Evolutionary conservation across 148 eudicot species (phyloP), one percentile per base, ranked within the genome.

Genomic region (Rhododendron henanense): DNA sequence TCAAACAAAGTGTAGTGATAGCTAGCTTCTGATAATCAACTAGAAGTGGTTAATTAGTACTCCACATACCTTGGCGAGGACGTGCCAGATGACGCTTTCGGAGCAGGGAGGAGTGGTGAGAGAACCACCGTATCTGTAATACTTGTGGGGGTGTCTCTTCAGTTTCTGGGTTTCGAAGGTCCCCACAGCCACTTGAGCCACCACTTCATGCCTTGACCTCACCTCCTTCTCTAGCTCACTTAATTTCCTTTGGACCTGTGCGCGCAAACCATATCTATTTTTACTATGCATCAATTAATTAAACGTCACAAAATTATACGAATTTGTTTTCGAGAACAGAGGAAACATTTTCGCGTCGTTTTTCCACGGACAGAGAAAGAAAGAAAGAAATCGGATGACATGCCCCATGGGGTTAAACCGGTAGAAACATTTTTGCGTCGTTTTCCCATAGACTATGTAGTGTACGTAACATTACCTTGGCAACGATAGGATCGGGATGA

Each of bases 81-180:
- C 84, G 88, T 83, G 87, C 98, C 98, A 96, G 41, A 81, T 84
- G 78, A 96, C 96, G 39, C 78, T 87, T 88, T 96, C 95, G 44
- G 91, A 61, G 87, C 99, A 96, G 13, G 99, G 99, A 83, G 98
- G 97, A 41, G 99, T 93, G 35, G 99, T 94, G 82, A 95, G 91
- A 86, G 99, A 96, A 51, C 99, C 99, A 5, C 25, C 25, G 77
- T 96, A 96, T 88, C 91, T 86, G 88, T 94, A 96, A 55, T 96
- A 96, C 11, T 88, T 87, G 74, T 83, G 91, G 5, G 92, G 69
- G 3, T 84, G 81, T 81, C 85, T 89, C 84, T 85, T 91, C 86
- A 96, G 23, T 71, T 89, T 87, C 10, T 65, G 78, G 2, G 91
- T 82, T 14, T 87, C 85, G 50, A 94, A 88, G 13, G 59, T 87